Evolutionary conservation across 768 basidiomycete genomes (phyloP), one percentile per base, ranked within the genome.

Genomic region (Naganishia vaughanmartiniae): DNA sequence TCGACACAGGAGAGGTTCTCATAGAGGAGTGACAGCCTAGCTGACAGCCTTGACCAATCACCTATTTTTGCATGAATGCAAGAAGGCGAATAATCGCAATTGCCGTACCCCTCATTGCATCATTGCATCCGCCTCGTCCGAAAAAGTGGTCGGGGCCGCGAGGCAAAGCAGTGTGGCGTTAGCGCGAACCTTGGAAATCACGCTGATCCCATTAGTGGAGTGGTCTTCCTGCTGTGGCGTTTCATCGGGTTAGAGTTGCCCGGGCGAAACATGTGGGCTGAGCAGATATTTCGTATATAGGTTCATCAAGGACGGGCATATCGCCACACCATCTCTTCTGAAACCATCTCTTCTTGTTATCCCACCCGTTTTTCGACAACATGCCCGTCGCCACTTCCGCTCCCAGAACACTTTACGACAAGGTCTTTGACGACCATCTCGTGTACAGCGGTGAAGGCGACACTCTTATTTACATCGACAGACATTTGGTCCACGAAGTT

Each of bases 381-480:
- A 89, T 89, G 88, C 86, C 88, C 54, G 84, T 83, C 36, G 81
- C 87, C n/a, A 81, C 85, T 21, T 74, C 83, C 66, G 82, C 84
- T 26, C 92, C 92, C 12, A 88, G 92, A 72, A 97, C 95, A 42
- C 85, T 98, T 34, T 96, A 97, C 82, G 95, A 98, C 83, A 97
- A 97, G 84, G 92, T 97, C 73, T 96, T 91, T 88, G 92, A 96
- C 74, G 93, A 97, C 80, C 95, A 97, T 83, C 87, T 95, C 78
- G 90, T 97, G 88, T 92, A 78, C 70, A 73, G 73, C 42, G 80
- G 77, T 39, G 76, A 81, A 67, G 83, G 82, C 46, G 79, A 82
- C 51, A 80, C 80, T 55, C 76, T 83, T 33, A 75, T 83, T 70
- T 83, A 82, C 79, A 83, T 83, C 70, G 83, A 83, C 74, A 74